Evolutionary conservation across 2,329 filamentous ascomycete species (phyloP), one percentile per base, ranked within the genome.

Genomic region (Claviceps spartinae): DNA sequence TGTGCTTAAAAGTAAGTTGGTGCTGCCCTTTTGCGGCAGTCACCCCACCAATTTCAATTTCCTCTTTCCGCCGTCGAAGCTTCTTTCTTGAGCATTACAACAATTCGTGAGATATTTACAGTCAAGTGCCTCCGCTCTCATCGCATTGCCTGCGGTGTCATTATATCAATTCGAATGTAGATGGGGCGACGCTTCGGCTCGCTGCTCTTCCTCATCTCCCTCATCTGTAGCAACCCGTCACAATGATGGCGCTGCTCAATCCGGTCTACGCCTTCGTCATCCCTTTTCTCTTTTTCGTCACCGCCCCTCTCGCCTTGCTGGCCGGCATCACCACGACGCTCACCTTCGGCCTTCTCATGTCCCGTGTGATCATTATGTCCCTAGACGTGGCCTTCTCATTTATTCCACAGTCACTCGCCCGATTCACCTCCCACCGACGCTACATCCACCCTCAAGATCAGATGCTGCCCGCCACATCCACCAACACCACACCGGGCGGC

Each of bases 291-390:
- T 72, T 79, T 60, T 56, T 83, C 56, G 70, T 83, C 60, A 81
- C 81, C 22, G 67, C 85, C 13, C 82, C 83, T 8, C 72, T 86
- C 50, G 73, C 79, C 58, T 62, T 85, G 48, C 76, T 81, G 51
- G 83, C 83, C 50, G 76, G 74, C 56, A 67, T 85, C 56, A 86
- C 83, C 36, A 81, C 82, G 51, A 74, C 72, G 4, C 58, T 85
- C 47, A 80, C 83, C 41, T 77, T 83, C 56, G 70, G 76, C 40
- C 71, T 83, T 38, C 74, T 86, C 48, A 73, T 79, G 60, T 66
- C 83, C 55, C 75, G 82, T 24, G 75, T 82, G 24, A 68, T 76
- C 46, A 61, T 83, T 49, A 75, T 85, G 52, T 85, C 85, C 61
- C 66, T 83, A 54, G 81, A 85, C 60, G 70, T 86, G 49, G 75